These are phyloP conservation scores for Talaromyces rugulosus DNA, from an alignment of 2,329 filamentous ascomycete species.

Conservation along the genomic window DNA sequence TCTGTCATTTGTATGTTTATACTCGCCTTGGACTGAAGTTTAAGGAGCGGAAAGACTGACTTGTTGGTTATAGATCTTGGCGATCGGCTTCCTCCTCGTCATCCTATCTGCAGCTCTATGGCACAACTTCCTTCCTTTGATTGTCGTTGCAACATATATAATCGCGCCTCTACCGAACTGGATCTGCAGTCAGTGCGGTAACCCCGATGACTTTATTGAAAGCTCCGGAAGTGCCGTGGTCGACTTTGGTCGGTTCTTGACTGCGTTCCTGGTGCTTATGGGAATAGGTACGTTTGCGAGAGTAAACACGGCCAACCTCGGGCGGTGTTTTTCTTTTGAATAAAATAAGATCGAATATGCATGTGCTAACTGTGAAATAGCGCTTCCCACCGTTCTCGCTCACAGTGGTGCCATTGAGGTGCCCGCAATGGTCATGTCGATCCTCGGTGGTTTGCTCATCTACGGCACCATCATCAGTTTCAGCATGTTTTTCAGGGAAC, in stretches of 20 bases:
- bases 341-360: neutral
- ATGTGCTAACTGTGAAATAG: slow-evolving; percentile 43
- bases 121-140: slow-evolving; percentile 88
- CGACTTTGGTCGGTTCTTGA: slow-evolving; percentile 90
- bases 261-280: slow-evolving; percentile 95
- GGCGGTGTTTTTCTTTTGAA: neutral
- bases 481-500: slow-evolving; percentile 96
- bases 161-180: slow-evolving; percentile 93
- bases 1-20: slow-evolving; percentile 76
- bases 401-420: slow-evolving; percentile 78
- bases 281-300: slow-evolving; percentile 70
- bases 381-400: slow-evolving; percentile 80
- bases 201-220: slow-evolving; percentile 94
- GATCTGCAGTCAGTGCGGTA: slow-evolving; percentile 83
- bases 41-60: neutral
- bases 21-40: neutral
- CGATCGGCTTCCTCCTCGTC: slow-evolving; percentile 96
- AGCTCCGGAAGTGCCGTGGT: slow-evolving; percentile 76
- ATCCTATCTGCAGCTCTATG: slow-evolving; percentile 96
- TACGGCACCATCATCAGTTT: slow-evolving; percentile 99
- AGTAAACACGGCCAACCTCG: neutral
- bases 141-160: slow-evolving; percentile 94
- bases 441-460: slow-evolving; percentile 86
- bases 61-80: slow-evolving; percentile 63
- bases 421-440: slow-evolving; percentile 91